Evolutionary conservation across 2,329 filamentous ascomycete genomes (phyloP), one percentile per base, ranked within the genome.

Genomic region (Tolypocladium paradoxum): DNA sequence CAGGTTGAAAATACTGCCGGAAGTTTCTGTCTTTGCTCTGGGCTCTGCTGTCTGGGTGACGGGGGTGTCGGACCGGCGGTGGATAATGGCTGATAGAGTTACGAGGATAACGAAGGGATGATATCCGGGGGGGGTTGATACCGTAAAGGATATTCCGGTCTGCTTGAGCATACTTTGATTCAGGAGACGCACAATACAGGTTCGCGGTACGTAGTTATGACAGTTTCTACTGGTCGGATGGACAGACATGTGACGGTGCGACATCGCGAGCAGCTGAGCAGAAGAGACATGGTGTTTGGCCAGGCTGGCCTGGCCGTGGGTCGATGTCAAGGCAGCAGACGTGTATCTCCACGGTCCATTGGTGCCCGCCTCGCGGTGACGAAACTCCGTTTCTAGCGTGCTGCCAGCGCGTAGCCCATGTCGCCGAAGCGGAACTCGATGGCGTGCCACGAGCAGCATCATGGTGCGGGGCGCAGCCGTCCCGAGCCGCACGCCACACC

Each of bases 401-500:
- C 22, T 16, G 29, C 48, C 46, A 8, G 11, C 6, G 2, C 14
- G 11, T 5, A 24, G n/a, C 6, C 20, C 47, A 48, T n/a, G 14
- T 34, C 33, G 33, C 4, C 6, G 14, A 29, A 45, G 4, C 18
- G 27, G 16, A 11, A n/a, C 24, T 29, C 1, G n/a, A n/a, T n/a
- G n/a, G 18, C 16, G 3, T 20, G 27, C n/a, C 24, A n/a, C 6
- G 24, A n/a, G 16, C 24, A 7, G 16, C 43, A 27, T 46, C 40
- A n/a, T 31, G 4, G 24, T n/a, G 33, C 27, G 5, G 18, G 2
- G 18, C 27, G 27, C 56, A 65, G 51, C 62, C 63, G 63, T 50
- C 6, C 37, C 29, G 52, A 63, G 56, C 64, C 64, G 63, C 36
- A 60, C 16, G 1, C 11, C 20, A 22, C 36, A 24, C 20, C 20